A percentile compares a stretch with the other conserved stretches of the same genome.
phyloP scores from a whole-genome alignment of 1,284 basidiomycete genomes.

The Trichosporon sp. region DNA sequence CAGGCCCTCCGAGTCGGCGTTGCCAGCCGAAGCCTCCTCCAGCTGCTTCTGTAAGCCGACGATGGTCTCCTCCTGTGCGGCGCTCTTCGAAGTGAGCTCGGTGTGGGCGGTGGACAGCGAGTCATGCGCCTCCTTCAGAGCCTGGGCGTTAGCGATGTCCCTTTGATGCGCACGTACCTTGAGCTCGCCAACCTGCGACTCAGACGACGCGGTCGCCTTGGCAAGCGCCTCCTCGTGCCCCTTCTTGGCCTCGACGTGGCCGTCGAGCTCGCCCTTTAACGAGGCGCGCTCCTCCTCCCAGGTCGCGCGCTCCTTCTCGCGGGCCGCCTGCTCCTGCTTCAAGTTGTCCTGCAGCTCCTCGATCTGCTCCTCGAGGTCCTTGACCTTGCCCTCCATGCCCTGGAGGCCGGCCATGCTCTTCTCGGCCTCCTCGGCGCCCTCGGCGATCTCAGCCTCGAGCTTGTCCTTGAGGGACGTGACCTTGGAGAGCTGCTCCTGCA shows the following conservation, averaged over 20 bases:
- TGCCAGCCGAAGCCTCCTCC: conserved; percentile 12
- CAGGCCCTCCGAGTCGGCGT: conserved; percentile 7
- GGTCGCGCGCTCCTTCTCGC: background rate
- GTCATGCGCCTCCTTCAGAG: conserved; percentile 24
- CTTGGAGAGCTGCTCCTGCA: conserved; percentile 27
- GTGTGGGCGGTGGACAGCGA: conserved; percentile 22
- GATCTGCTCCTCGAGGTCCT: conserved; percentile 27
- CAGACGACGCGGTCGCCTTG: conserved; percentile 8
- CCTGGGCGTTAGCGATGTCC: conserved; percentile 5
- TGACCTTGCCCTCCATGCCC: conserved; percentile 19
- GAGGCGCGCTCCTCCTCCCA: conserved; percentile 13
- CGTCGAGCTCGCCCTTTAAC: conserved; percentile 13
- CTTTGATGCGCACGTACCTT: conserved; percentile 4
- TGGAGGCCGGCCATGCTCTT: conserved; percentile 18
- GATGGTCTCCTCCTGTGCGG: conserved; percentile 21
- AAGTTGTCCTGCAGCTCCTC: conserved; percentile 21
- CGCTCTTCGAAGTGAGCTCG: conserved; percentile 18
- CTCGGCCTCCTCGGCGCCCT: conserved; percentile 30
- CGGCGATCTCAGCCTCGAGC: conserved; percentile 24
- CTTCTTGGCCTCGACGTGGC: conserved; percentile 3
- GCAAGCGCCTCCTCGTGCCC: conserved; percentile 15
- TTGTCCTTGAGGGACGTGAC: conserved; percentile 16
- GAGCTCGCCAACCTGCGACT: conserved; percentile 20
- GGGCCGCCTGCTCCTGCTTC: conserved; percentile 12
- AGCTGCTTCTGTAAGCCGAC: conserved; percentile 26